These are phyloP conservation scores for Cercospora citrullina DNA, from an alignment of 2,329 filamentous ascomycete species.

Conservation along the genomic window DNA sequence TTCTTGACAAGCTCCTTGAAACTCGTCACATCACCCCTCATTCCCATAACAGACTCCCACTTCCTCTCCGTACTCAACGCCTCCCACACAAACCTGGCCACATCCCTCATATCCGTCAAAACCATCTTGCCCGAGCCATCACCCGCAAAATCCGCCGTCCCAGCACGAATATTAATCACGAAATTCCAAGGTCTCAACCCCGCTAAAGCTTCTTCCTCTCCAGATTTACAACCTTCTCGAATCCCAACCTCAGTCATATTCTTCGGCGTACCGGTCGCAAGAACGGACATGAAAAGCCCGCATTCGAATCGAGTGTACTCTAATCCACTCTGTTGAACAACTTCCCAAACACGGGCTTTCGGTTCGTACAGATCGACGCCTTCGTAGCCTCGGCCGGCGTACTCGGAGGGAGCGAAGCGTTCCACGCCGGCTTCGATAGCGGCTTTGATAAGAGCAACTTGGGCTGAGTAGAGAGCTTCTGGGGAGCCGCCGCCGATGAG, in stretches of 20 bases:
- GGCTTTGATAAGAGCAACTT: conserved; percentile 57
- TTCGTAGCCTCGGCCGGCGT: conserved; percentile 37
- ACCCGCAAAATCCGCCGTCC: conserved; percentile 52
- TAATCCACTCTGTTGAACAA: conserved; percentile 26
- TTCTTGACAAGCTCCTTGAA: conserved; percentile 32
- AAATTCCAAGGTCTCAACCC: conserved; percentile 43
- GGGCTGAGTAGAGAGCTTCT: conserved; percentile 36
- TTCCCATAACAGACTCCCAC: conserved; percentile 49
- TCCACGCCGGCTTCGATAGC: conserved; percentile 60
- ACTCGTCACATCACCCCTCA: conserved; percentile 33
- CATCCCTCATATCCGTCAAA: conserved; percentile 54
- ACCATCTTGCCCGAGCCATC: conserved; percentile 47
- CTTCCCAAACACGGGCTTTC: conserved; percentile 33
- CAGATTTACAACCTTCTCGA: conserved; percentile 26
- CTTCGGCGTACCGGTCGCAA: conserved; percentile 36
- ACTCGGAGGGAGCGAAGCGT: conserved; percentile 63
- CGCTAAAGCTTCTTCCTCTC: conserved; percentile 36
- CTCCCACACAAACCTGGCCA: conserved; percentile 50
- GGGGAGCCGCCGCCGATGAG: conserved; percentile 28
- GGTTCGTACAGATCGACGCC: conserved; percentile 31
- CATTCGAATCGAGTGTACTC: conserved; percentile 33
- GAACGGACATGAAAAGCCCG: conserved; percentile 35
- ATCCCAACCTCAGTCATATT: conserved; percentile 25
- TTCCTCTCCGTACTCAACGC: conserved; percentile 42
- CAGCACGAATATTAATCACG: conserved; percentile 48